phyloP scores from a whole-genome alignment of 2,329 filamentous ascomycete genomes.

The Hymenoscyphus scutula region DNA sequence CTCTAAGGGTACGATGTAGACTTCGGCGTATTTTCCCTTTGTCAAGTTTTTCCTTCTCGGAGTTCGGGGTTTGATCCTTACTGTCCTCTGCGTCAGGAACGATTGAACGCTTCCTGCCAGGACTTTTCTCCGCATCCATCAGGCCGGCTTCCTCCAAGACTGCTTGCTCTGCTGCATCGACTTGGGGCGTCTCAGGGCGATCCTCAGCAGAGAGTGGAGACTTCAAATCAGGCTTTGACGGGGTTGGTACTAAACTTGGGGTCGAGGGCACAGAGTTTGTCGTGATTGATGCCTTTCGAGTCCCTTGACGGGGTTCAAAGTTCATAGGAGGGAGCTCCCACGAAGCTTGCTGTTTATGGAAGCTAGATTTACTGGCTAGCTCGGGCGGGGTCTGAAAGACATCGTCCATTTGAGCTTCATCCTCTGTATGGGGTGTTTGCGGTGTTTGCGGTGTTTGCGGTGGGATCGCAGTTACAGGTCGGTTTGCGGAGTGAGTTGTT shows the following conservation, averaged over 20 bases:
- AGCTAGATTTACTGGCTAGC: constrained; percentile 39
- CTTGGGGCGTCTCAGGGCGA: constrained; percentile 31
- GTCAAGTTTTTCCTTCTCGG: constrained; percentile 34
- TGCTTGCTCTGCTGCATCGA: constrained; percentile 65
- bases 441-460: constrained; percentile 34
- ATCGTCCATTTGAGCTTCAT: constrained; percentile 43
- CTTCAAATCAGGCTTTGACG: constrained; percentile 37
- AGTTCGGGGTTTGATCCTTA: constrained; percentile 26
- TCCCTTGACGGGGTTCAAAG: constrained; percentile 36
- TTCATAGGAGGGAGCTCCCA: constrained; percentile 44
- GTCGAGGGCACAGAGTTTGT: constrained; percentile 38
- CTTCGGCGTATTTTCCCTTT: constrained; percentile 68
- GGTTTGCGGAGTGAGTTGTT: constrained; percentile 34
- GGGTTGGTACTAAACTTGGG: constrained; percentile 30
- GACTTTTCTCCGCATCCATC: constrained; percentile 46
- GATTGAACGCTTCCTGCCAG: constrained; percentile 40
- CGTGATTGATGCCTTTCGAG: constrained; percentile 45
- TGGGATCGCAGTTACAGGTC: constrained; percentile 34
- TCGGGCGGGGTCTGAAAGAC: constrained; percentile 50
- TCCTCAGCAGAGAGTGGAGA: constrained; percentile 37
- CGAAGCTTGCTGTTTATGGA: constrained; percentile 43
- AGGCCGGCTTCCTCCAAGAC: constrained; percentile 67
- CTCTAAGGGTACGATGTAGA: constrained; percentile 83
- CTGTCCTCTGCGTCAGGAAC: constrained; percentile 39
- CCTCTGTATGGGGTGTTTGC: constrained; percentile 37